Evolutionary conservation across 1,284 basidiomycete species (phyloP).

Genomic region (Ustanciosporium gigantosporum): DNA sequence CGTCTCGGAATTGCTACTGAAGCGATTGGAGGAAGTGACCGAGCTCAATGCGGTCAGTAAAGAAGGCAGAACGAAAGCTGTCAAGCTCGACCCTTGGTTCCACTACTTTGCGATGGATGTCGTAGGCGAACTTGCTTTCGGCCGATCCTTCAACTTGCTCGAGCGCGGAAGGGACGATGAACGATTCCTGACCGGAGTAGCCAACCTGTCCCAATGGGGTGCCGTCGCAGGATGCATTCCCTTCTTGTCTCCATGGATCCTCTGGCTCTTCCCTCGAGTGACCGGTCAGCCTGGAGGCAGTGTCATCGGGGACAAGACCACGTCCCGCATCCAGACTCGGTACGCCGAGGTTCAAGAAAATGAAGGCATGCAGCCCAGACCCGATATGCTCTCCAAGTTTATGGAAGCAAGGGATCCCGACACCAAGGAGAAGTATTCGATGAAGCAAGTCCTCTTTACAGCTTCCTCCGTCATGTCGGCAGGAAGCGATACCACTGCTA

Average conservation of each 20-base stretch:
- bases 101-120: slow-evolving; percentile 53
- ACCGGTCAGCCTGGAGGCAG: slow-evolving; percentile 42
- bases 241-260: slow-evolving; percentile 14
- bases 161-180: slow-evolving; percentile 26
- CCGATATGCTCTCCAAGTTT: slow-evolving; percentile 48
- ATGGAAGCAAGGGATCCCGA: slow-evolving; percentile 40
- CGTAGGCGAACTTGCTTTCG: slow-evolving; percentile 47
- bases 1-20: slow-evolving; percentile 32
- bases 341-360: slow-evolving; percentile 36
- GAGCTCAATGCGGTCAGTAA: slow-evolving; percentile 14
- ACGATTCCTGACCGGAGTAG: slow-evolving; percentile 36
- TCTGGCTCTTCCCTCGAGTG: slow-evolving; percentile 27
- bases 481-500: slow-evolving; percentile 54
- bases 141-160: slow-evolving; percentile 34
- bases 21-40: slow-evolving; percentile 26
- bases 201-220: slow-evolving; percentile 48
- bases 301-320: slow-evolving; percentile 38
- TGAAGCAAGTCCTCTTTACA: slow-evolving; percentile 28
- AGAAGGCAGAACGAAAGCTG: slow-evolving; percentile 3
- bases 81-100: slow-evolving; percentile 42
- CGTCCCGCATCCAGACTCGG: slow-evolving; percentile 28
- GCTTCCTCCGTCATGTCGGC: slow-evolving; percentile 45
- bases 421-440: slow-evolving; percentile 23
- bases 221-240: slow-evolving; percentile 40
- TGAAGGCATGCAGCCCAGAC: slow-evolving; percentile 16